Base-by-base conservation (phyloP, 139 green algal genomes). In the Klebsormidium nitens region DNA sequence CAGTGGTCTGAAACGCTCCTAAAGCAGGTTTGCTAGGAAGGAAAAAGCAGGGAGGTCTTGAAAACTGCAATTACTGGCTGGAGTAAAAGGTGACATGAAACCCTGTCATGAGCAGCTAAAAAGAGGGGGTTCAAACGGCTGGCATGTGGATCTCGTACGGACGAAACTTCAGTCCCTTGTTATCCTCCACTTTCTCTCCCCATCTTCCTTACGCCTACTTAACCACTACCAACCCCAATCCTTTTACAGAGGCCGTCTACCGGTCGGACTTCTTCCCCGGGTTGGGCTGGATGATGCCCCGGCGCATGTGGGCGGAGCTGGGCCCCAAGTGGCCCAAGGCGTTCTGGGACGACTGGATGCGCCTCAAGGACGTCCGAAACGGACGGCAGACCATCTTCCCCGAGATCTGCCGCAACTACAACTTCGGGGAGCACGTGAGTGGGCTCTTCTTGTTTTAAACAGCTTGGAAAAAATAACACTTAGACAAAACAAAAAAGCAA, bases 261-360 rank as follows among this genome's bases (percentile, higher is more conserved):
- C 47, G 75, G 28, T 80, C 75, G 3, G 75, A 81, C 40, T 81
- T 81, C 52, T 81, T 81, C 60, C 70, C 70, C 6, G 75, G 75
- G 55, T 71, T 81, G 17, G 75, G 75, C 5, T 81, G 75, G 75
- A 81, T 81, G 75, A 28, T 81, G 32, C 56, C 1, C 11, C n/a
- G 40, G 5, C 26, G 28, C 29, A 39, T 81, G 50, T 81, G 75
- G 75, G 34, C 14, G 14, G 75, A 81, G 60, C 42, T 81, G 5
- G 32, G 38, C 6, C 39, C 57, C 28, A 74, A 66, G 23, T 81
- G 75, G 75, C 72, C 75, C 26, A 28, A 40, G 1, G 75, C 72
- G 35, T 70, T 75, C 57, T 81, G 75, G 75, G 75, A 81, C 58
- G 75, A 81, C 31, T 81, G 72, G 59, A 60, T 81, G 57, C 28